These are phyloP conservation scores for Solanum clarkiae DNA, from an alignment of 257 asterid genomes.

Conservation along the genomic window DNA sequence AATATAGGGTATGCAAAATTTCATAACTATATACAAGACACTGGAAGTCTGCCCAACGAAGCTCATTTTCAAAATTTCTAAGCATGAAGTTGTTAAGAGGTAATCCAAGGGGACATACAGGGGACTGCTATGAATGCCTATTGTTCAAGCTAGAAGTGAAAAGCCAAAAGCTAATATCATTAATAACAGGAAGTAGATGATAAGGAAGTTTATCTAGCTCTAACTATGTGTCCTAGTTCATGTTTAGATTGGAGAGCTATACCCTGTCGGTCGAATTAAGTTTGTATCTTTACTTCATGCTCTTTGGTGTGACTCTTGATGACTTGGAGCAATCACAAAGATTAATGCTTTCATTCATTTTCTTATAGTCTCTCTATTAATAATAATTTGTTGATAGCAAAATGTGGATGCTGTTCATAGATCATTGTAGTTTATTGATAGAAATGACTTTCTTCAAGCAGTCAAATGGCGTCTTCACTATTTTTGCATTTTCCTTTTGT, in stretches of 20 bases:
- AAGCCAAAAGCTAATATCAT: background rate
- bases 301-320: background rate
- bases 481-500: background rate
- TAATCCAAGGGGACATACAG: background rate
- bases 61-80: background rate
- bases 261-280: background rate
- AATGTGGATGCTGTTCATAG: background rate
- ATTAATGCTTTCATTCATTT: background rate
- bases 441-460: background rate
- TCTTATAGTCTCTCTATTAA: background rate
- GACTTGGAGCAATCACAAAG: background rate
- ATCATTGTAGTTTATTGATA: background rate
- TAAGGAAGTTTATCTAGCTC: background rate
- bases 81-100: background rate
- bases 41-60: background rate
- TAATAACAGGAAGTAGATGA: background rate
- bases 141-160: background rate
- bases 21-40: background rate
- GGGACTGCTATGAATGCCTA: background rate
- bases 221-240: background rate
- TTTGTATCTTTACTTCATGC: background rate
- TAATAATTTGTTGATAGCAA: background rate
- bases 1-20: background rate
- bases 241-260: background rate
- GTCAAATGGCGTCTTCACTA: background rate